Base-by-base conservation (phyloP, 1,284 basidiomycete species). In the Puccinia coronata region DNA sequence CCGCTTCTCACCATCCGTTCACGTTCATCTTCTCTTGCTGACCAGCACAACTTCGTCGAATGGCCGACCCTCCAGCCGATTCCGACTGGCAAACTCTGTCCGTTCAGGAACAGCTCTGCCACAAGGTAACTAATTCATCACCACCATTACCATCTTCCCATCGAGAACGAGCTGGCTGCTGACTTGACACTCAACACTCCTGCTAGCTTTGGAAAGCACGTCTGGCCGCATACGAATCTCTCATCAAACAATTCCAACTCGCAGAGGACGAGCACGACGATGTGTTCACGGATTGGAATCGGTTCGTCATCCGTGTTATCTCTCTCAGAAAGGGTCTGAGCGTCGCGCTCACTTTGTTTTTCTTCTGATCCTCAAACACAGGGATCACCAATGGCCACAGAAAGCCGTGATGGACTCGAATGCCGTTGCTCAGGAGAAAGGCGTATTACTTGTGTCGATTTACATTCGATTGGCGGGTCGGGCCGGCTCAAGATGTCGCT, bases 381-480 rank as follows among this genome's bases (percentile, higher is more conserved):
- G 79, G 11, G 61, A 81, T 74, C 51, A 59, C 23, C 55, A 73
- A 28, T 81, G 79, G 79, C 55, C 79, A 41, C 47, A 61, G 28
- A 70, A 72, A 71, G 79, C 49, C 72, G 83, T 89, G 53, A 91
- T 91, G 3, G 97, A 99, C 85, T 89, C 94, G 0, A 99, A 99
- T 87, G 97, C 93, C 18, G 96, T 98, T 43, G 96, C 97, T 16
- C 97, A 99, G 87, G 97, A 99, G 88, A 98, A 97, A 86, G 97
- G 93, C 49, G 90, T 97, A 28, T 92, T 97, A 87, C 92, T 93
- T 84, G 87, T 96, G 57, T 90, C 93, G 83, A 89, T 92, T 20
- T 90, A 98, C 83, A 91, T 98, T 83, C 93, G 94, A 87, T 94
- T 92, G 85, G 94, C 95, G 25, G 97, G 96, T 81, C 94, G 96